Evolutionary conservation across 2,329 filamentous ascomycete genomes (phyloP), one percentile per base, ranked within the genome.

Genomic region (Allantophomopsis cytisporea): DNA sequence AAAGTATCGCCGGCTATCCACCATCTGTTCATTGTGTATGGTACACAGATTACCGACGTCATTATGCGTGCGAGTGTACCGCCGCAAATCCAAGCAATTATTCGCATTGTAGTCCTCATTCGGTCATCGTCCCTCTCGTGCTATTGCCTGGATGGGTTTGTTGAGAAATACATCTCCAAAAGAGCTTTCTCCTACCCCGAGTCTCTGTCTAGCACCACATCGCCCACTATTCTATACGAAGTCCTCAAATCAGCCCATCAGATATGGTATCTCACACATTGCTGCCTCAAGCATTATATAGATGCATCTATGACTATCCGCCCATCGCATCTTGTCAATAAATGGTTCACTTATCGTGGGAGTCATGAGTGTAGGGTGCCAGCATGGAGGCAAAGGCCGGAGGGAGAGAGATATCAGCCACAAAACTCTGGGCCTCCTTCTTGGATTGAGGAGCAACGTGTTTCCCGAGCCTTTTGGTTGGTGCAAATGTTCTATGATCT

Each of bases 81-180:
- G 13, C 13, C 12, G 15, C 31, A 32, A 8, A 15, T 32, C 31
- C 31, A 32, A 32, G 15, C 12, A 5, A 13, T 32, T 15, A 32
- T 32, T 15, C 12, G 45, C 4, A 63, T 62, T 17, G 50, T 50
- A 2, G 69, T 67, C 1, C 62, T 73, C 38, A 78, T 53, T 41
- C 78, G 78, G 44, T 72, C 71, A 54, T 78, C 78, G 50, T 79
- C 73, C 0, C 64, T 69, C 0, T 74, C 74, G 2, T 63, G 46
- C 13, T 8, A 4, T 13, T 4, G 5, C 31, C 15, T 32, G 8
- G 8, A 32, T 32, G 31, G 8, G 8, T 32, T 32, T 8, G 31
- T 32, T 32, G 31, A 32, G 31, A 5, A 13, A 13, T 32, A 32
- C 8, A 13, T 32, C 4, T 8, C 31, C 4, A 13, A 15, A 32